Evolutionary conservation across 2,329 filamentous ascomycete species (phyloP).

Genomic region (Dryadomyces sulphureus): DNA sequence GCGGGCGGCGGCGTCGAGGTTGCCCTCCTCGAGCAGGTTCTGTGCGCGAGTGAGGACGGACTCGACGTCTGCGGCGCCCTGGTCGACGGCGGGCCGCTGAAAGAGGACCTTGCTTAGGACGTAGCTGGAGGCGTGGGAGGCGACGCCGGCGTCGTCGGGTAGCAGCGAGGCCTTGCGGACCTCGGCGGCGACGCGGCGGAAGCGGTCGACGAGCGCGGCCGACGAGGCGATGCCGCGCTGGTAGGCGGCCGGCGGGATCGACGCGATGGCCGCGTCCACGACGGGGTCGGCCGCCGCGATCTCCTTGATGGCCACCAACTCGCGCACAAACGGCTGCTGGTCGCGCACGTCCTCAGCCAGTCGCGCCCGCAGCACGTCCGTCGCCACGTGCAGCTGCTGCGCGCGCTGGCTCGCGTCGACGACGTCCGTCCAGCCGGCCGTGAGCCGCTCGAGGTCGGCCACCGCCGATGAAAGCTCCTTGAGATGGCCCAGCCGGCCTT

Average conservation of each 20-base stretch:
- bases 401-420: conserved; percentile 84
- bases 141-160: conserved; percentile 86
- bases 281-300: conserved; percentile 73
- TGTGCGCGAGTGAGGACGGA: conserved; percentile 83
- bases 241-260: conserved; percentile 86
- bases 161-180: conserved; percentile 89
- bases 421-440: conserved; percentile 77
- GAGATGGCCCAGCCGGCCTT: conserved; percentile 74
- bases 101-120: conserved; percentile 90
- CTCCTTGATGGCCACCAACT: conserved; percentile 89
- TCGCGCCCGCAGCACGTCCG: conserved; percentile 79
- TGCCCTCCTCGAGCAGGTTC: conserved; percentile 79
- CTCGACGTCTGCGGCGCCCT: conserved; percentile 55
- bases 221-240: conserved; percentile 77
- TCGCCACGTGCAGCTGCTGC: conserved; percentile 89
- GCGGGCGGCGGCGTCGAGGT: conserved; percentile 77
- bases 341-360: conserved; percentile 43
- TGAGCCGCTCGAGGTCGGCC: conserved; percentile 72
- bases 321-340: conserved; percentile 70
- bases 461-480: conserved; percentile 66
- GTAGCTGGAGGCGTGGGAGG: conserved; percentile 82
- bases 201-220: conserved; percentile 82
- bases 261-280: conserved; percentile 87
- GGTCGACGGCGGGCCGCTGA: conserved; percentile 49
- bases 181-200: conserved; percentile 81